phyloP scores from a whole-genome alignment of 2,329 filamentous ascomycete genomes.

The Tolypocladium capitatum region DNA sequence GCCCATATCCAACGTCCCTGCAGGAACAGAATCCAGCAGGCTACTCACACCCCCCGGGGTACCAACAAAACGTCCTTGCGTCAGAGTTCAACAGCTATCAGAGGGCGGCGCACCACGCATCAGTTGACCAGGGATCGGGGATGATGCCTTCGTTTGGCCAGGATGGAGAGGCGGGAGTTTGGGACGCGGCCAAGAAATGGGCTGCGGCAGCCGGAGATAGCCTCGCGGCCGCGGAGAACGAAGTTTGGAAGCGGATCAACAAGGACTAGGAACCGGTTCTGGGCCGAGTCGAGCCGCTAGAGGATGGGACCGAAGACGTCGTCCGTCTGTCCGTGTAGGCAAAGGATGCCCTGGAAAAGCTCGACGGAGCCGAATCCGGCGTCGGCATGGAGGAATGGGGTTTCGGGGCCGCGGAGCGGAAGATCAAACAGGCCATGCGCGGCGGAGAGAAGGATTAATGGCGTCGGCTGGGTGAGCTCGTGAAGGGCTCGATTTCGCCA shows the following conservation, averaged over 20 bases:
- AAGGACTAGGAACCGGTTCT: constrained; percentile 26
- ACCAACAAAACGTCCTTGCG: constrained; percentile 41
- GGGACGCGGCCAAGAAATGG: constrained; percentile 44
- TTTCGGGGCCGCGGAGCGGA: background rate
- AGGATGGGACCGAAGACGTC: background rate
- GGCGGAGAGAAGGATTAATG: background rate
- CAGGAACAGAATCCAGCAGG: constrained; percentile 13
- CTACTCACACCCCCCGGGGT: constrained; percentile 38
- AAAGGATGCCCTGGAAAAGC: background rate
- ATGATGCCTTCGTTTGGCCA: constrained; percentile 9
- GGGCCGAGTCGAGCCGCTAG: background rate
- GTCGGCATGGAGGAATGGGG: background rate
- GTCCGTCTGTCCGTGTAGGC: background rate
- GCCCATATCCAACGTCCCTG: constrained; percentile 12
- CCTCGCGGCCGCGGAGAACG: constrained; percentile 43
- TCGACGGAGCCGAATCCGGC: background rate
- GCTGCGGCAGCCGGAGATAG: constrained; percentile 42
- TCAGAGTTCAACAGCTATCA: constrained; percentile 37
- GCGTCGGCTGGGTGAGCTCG: background rate
- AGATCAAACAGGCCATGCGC: background rate
- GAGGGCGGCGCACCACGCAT: constrained; percentile 24
- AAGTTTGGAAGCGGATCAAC: constrained; percentile 52
- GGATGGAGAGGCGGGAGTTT: constrained; percentile 32
- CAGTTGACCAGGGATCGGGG: constrained; percentile 12
- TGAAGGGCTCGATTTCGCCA: background rate